Base-by-base conservation (phyloP, 441 rosid species). In the Erodium moschatum region DNA sequence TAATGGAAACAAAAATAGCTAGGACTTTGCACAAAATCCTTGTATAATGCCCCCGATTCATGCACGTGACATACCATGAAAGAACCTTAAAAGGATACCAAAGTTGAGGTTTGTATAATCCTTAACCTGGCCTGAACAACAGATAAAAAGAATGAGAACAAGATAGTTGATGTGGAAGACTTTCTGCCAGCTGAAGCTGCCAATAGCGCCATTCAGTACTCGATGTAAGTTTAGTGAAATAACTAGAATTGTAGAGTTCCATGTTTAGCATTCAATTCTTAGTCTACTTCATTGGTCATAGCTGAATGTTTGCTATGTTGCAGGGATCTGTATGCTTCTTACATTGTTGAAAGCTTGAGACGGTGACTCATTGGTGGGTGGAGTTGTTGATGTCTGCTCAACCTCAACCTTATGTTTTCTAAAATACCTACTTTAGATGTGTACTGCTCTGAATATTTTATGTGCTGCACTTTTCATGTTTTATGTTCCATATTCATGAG, bases 111-210 rank as follows among this genome's bases (percentile, higher is more conserved):
- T 52, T 44, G 60, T 67, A 19, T 19, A 68, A 24, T 74, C 83
- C 84, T 82, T 84, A 46, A 75, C 78, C 74, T 44, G 31, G 38
- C 31, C 27, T 70, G 71, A 72, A 68, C 27, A 42, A 66, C 82
- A 94, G 99, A 94, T 79, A 94, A 94, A 74, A 94, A 94, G 87
- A 94, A 94, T 13, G 99, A 94, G 89, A 91, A 94, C 88, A 94
- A 94, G 91, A 83, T 79, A 77, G 99, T 94, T 67, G 89, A 73
- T 19, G 97, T 91, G 29, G 97, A 94, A 75, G 92, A 84, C 76
- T 94, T 91, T 76, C 78, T 94, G 69, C 96, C 99, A 19, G 84
- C 96, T 24, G 86, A 85, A 72, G 68, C 92, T 54, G 97, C 97
- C 46, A 42, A 82, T 29, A 82, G 77, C 5, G 95, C 99, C 69